Evolutionary conservation across 768 basidiomycete species (phyloP).

Genomic region (Trametopsis cervina): DNA sequence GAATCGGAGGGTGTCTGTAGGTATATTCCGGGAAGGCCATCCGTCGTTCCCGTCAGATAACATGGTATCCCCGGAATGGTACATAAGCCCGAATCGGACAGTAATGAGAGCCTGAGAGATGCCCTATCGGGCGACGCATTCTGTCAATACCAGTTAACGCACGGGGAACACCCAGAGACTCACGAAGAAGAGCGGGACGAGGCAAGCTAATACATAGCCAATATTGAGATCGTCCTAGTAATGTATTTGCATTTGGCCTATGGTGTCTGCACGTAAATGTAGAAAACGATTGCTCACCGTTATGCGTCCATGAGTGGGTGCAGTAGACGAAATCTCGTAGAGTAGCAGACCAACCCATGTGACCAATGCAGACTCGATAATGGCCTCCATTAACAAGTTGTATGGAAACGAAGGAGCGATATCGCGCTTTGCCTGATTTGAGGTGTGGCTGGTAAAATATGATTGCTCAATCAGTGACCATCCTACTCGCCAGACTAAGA

Average conservation of each 20-base stretch:
- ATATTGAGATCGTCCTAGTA: too few relatives aligned
- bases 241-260: constrained; percentile 15
- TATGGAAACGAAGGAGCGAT: neutral
- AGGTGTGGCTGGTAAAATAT: neutral
- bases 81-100: constrained; percentile 15
- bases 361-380: constrained; percentile 19
- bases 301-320: constrained; percentile 14
- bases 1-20: too few relatives aligned
- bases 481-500: neutral
- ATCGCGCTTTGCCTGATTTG: neutral
- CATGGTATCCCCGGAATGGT: neutral
- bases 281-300: constrained; percentile 7
- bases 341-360: constrained; percentile 23
- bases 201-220: constrained; percentile 13
- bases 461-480: neutral
- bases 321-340: constrained; percentile 16
- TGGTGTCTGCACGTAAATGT: neutral
- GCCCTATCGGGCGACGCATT: constrained; percentile 9
- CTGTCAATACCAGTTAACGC: neutral
- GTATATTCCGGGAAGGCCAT: neutral
- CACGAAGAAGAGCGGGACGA: constrained; percentile 17
- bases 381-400: constrained; percentile 8
- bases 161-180: neutral
- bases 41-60: neutral
- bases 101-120: constrained; percentile 22